phyloP scores from a whole-genome alignment of 331 rosid species.

The Ulmus americana region DNA sequence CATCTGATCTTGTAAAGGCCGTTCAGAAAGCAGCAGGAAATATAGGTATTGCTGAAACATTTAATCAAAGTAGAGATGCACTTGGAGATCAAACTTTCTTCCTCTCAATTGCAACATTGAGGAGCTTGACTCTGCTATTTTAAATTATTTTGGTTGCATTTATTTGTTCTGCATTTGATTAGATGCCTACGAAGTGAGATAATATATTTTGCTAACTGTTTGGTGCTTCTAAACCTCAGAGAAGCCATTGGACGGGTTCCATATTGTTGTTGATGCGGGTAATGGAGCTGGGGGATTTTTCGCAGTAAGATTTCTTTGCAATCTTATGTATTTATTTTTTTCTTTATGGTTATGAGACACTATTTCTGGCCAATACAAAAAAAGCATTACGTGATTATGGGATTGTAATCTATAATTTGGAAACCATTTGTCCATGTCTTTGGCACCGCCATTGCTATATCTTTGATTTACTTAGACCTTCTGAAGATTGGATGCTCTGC shows the following conservation, averaged over 20 bases:
- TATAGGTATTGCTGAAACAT: conserved; percentile 49
- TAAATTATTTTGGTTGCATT: background rate
- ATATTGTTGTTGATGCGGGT: conserved; percentile 89
- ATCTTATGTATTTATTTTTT: background rate
- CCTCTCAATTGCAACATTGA: conserved; percentile 17
- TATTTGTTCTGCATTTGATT: conserved; percentile 8
- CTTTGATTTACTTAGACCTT: background rate
- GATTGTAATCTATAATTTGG: background rate
- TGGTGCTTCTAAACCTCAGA: conserved; percentile 36
- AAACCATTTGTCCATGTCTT: background rate
- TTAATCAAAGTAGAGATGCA: conserved; percentile 15
- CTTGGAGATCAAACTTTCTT: conserved; percentile 15
- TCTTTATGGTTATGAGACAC: conserved; percentile 1
- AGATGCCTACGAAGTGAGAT: conserved; percentile 13
- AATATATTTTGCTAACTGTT: conserved; percentile 19
- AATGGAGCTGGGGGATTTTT: conserved; percentile 97
- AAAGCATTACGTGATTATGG: background rate
- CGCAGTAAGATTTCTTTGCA: conserved; percentile 43
- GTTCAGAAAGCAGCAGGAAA: conserved; percentile 84
- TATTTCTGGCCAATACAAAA: conserved; percentile 7
- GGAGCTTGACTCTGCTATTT: background rate
- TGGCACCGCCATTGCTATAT: background rate
- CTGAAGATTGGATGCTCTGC: background rate
- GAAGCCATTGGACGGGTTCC: conserved; percentile 90
- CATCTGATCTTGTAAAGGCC: conserved; percentile 79